phyloP scores from a whole-genome alignment of 2,329 filamentous ascomycete genomes.

The Scytalidium sp. region DNA sequence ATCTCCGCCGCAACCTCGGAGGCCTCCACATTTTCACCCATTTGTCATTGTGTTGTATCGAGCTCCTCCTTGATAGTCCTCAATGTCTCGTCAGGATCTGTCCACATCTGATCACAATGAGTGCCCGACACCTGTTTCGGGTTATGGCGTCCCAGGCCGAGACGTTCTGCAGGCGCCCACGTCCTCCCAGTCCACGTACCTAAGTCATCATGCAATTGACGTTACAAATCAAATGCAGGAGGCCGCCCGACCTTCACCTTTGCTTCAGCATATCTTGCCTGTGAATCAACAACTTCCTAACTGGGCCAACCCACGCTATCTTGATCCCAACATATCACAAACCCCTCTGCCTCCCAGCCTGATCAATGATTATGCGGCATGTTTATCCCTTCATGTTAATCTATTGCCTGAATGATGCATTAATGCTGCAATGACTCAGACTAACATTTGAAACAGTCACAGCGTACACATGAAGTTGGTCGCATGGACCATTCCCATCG shows the following conservation, averaged over 20 bases:
- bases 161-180: not conserved
- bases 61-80: not conserved
- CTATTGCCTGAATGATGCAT: not conserved
- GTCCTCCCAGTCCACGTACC: not conserved
- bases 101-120: not conserved
- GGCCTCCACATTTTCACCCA: not conserved
- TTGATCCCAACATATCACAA: not conserved
- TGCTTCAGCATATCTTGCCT: not conserved
- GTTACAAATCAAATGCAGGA: not conserved
- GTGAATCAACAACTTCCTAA: not conserved
- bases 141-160: not conserved
- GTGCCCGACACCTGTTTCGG: not conserved
- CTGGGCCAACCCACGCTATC: not conserved
- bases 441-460: not conserved
- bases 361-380: not conserved
- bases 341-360: not conserved
- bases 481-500: not conserved
- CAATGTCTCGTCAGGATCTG: not conserved
- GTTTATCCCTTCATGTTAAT: not conserved
- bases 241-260: not conserved
- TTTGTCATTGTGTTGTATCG: not conserved
- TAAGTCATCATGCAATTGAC: not conserved
- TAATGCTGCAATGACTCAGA: not conserved
- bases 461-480: not conserved
- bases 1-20: not conserved